Percentiles rank a stretch among this genome's conserved stretches.
Evolutionary conservation across 768 basidiomycete genomes (phyloP).

Genomic region (Phanerochaete carnosa): DNA sequence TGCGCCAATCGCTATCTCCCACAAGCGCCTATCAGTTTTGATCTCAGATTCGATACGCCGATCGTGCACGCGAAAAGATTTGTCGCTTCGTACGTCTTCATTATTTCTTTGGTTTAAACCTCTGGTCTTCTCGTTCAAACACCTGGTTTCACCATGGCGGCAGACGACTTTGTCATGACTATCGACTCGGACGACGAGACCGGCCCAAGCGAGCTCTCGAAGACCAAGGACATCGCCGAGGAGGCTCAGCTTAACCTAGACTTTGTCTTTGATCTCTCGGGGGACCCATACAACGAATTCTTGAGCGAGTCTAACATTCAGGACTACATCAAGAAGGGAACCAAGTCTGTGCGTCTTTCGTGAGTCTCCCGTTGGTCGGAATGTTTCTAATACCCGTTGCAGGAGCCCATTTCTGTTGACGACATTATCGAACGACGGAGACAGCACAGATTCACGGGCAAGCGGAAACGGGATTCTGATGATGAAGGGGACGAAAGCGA

Average conservation of each 20-base stretch:
- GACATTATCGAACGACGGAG: conserved; percentile 83
- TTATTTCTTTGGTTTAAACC: background rate
- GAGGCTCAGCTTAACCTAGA: conserved; percentile 72
- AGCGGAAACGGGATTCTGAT: conserved; percentile 56
- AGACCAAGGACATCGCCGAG: conserved; percentile 34
- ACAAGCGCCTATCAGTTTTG: background rate
- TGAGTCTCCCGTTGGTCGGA: background rate
- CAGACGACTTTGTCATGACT: conserved; percentile 76
- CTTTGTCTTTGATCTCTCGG: conserved; percentile 77
- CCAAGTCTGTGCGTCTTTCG: conserved; percentile 50
- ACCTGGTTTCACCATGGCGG: conserved; percentile 25
- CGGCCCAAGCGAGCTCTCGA: conserved; percentile 15
- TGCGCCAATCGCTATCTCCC: conserved; percentile 1
- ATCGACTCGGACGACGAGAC: conserved; percentile 79
- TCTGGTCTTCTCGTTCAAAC: background rate
- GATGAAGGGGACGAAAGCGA: conserved; percentile 35
- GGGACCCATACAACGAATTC: conserved; percentile 63
- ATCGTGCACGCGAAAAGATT: conserved; percentile 3
- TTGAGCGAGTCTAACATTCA: conserved; percentile 40
- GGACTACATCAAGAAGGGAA: conserved; percentile 60
- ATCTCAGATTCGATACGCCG: background rate
- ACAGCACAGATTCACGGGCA: conserved; percentile 38
- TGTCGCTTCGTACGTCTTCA: background rate
- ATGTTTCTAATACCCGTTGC: conserved; percentile 7
- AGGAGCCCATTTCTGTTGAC: conserved; percentile 85